Conservation (phyloP, 495 filamentous ascomycete species). For the Talaromyces wortmannii region DNA sequence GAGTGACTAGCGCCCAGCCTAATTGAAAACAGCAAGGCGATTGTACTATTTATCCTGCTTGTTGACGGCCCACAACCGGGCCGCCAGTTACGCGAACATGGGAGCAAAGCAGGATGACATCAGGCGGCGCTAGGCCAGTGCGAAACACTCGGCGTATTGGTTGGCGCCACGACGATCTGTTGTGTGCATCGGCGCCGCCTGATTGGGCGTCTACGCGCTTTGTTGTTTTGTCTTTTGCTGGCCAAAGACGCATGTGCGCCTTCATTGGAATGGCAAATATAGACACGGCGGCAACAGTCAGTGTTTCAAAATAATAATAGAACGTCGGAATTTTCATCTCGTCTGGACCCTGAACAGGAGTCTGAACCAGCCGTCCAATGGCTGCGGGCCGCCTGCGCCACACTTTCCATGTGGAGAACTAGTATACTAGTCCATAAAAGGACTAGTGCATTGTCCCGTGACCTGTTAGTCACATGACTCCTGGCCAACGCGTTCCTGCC, state of each 20-base stretch:
- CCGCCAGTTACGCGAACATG: background rate
- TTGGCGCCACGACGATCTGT: background rate
- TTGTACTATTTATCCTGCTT: too few relatives aligned
- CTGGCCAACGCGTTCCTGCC: conserved; percentile 13
- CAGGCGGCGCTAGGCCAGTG: background rate
- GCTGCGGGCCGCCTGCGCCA: too few relatives aligned
- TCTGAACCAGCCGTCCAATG: too few relatives aligned
- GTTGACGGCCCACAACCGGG: too few relatives aligned
- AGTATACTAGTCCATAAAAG: background rate
- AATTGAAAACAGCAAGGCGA: too few relatives aligned
- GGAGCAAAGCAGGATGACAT: background rate
- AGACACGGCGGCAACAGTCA: background rate
- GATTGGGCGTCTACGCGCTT: background rate
- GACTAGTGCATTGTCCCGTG: background rate
- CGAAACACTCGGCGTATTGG: background rate
- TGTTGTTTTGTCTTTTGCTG: background rate
- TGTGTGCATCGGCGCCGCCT: background rate
- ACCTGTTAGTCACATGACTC: background rate
- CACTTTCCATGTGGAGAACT: too few relatives aligned
- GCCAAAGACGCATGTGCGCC: background rate
- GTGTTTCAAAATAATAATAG: too few relatives aligned
- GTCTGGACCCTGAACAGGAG: too few relatives aligned
- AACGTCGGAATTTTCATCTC: too few relatives aligned
- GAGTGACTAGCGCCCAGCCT: too few relatives aligned
- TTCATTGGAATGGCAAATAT: background rate